Percentiles rank a stretch among this genome's conserved stretches.
phyloP scores from a whole-genome alignment of 352 stramenopile species.

The Phytophthora europaea region DNA sequence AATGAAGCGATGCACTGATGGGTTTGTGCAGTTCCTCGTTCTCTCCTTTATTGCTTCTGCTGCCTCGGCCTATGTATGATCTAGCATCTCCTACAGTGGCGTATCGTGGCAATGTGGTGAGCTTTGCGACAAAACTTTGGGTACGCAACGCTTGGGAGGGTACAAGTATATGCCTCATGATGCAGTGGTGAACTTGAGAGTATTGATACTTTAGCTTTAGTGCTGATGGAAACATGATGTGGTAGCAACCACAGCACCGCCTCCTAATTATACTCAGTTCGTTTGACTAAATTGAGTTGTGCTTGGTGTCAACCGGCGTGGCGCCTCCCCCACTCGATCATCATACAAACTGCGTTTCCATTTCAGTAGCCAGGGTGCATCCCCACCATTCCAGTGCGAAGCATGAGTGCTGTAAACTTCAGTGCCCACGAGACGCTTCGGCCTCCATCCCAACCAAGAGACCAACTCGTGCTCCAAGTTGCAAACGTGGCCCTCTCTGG shows the following conservation, averaged over 20 bases:
- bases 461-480: conserved; percentile 49
- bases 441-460: conserved; percentile 26
- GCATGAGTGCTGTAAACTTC: conserved; percentile 21
- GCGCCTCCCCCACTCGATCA: neutral
- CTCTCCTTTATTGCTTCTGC: neutral
- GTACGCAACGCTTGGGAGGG: neutral
- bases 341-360: neutral
- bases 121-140: no score
- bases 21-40: neutral
- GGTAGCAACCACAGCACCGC: neutral
- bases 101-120: neutral
- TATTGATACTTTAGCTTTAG: no score
- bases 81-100: neutral
- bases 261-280: conserved; percentile 3
- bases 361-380: neutral
- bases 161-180: neutral
- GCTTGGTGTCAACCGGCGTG: neutral
- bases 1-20: neutral
- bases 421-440: neutral
- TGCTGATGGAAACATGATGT: no score
- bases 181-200: neutral
- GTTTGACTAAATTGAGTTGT: neutral
- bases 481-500: conserved; percentile 44
- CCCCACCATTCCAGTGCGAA: neutral
- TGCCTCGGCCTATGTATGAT: neutral